A percentile compares a stretch with the other conserved stretches of the same genome.
Conservation (phyloP, 352 stramenopile genomes). For the Phytophthora macrochlamydospora region DNA sequence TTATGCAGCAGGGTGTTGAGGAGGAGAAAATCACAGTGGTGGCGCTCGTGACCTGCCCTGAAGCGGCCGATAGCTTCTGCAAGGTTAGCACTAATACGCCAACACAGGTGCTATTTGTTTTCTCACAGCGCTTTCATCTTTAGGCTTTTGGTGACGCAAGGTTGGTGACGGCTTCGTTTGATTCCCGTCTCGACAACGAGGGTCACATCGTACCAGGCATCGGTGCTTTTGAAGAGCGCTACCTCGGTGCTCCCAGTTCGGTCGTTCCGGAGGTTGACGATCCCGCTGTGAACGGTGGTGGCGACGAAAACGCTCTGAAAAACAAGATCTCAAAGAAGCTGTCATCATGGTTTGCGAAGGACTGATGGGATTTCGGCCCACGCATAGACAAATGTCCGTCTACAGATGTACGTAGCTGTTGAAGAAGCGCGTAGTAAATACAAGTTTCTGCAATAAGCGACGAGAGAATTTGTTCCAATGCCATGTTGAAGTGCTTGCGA, state of each 20-base stretch:
- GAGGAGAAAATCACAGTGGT: constrained; percentile 84
- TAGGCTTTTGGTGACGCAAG: constrained; percentile 74
- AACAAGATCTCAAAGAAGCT: constrained; percentile 49
- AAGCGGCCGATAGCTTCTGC: constrained; percentile 82
- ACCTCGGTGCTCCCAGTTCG: constrained; percentile 43
- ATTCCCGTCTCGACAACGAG: constrained; percentile 57
- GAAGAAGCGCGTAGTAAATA: neutral
- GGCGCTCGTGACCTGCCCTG: constrained; percentile 78
- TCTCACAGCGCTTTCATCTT: neutral
- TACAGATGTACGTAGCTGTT: too few species aligned
- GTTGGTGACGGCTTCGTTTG: constrained; percentile 82
- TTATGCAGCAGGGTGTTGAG: constrained; percentile 73
- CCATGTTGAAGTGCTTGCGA: too few species aligned
- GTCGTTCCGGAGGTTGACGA: constrained; percentile 47
- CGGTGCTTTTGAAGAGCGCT: constrained; percentile 78
- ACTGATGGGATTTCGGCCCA: constrained; percentile 5
- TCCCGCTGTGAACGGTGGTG: constrained; percentile 11
- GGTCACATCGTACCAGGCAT: constrained; percentile 76
- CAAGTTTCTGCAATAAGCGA: neutral
- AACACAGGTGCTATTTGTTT: neutral
- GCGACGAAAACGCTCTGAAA: constrained; percentile 46
- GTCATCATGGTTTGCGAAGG: constrained; percentile 41
- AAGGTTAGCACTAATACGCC: constrained; percentile 35
- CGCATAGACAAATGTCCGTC: too few species aligned
- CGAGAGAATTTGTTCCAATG: too few species aligned